These are phyloP conservation scores for Dryas drummondii DNA, from an alignment of 306 rosid species.

Conservation along the genomic window DNA sequence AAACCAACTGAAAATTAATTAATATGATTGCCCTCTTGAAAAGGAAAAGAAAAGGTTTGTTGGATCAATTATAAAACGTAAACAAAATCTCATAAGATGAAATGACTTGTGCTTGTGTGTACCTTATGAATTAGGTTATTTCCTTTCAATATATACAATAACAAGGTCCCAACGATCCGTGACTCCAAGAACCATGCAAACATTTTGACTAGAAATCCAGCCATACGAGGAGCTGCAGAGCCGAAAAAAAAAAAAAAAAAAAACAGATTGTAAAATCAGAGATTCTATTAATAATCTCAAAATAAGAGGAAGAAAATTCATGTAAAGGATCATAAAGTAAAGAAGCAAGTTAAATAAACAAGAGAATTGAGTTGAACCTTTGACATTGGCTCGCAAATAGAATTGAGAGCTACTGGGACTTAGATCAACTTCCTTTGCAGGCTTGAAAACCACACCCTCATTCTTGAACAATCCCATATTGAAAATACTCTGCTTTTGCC, in stretches of 20 bases:
- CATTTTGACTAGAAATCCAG: conserved; percentile 68
- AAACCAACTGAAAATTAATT: neutral
- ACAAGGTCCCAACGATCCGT: conserved; percentile 59
- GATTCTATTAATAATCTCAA: no score
- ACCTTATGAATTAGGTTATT: conserved; percentile 80
- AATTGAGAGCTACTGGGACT: conserved; percentile 52
- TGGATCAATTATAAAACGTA: neutral
- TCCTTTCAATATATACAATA: conserved; percentile 60
- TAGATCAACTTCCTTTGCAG: conserved; percentile 61
- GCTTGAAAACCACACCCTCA: conserved; percentile 44
- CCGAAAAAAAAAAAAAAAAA: neutral
- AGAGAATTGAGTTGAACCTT: conserved; percentile 41
- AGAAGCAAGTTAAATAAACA: no score
- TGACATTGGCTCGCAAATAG: conserved; percentile 81
- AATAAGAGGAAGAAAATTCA: no score
- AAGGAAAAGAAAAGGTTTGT: no score
- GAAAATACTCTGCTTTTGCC: no score
- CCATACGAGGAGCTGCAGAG: conserved; percentile 76
- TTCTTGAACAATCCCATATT: conserved; percentile 50
- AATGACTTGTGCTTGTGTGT: neutral
- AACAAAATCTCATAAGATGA: conserved; percentile 5
- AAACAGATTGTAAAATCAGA: no score
- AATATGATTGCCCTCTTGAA: neutral
- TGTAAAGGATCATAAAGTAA: no score
- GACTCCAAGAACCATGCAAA: conserved; percentile 66